Base-by-base conservation (phyloP, 1,139 yeast species). In the Geotrichum aggregatum region DNA sequence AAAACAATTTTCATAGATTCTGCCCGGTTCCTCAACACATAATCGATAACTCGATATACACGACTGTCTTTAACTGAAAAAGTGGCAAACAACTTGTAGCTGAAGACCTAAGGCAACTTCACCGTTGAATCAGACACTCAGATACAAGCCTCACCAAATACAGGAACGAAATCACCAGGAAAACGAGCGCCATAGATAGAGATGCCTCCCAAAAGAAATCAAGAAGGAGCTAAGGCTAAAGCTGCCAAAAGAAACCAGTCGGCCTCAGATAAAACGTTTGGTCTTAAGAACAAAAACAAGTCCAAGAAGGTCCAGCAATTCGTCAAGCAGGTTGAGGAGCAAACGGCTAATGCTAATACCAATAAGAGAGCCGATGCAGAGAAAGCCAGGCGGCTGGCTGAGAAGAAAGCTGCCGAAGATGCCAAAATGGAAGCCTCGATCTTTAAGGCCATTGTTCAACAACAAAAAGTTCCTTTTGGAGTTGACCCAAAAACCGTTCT, bases 401-500 rank as follows among this genome's bases (percentile, higher is more conserved):
- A 89, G 69, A 89, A 86, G 77, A 87, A 84, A 67, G 95, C 96
- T 5, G 86, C 89, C 1, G 98, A 91, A 59, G 84, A 79, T 44
- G 96, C 95, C 49, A 87, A 86, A 67, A 81, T 79, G 51, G 98
- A 91, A 65, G 92, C 96, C 3, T 83, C 88, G 10, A 71, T 91
- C 50, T 79, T 88, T 63, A 86, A 83, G 44, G 72, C 80, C 1
- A 74, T 80, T 6, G 75, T 87, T 50, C 85, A 79, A 52, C 79
- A 76, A 49, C 98, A 88, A 68, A 88, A 88, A 66, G 91, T 92
- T 31, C 96, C 97, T 46, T 91, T 92, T 66, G 98, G 98, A 49
- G 97, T 89, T 56, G 98, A 94, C 71, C 98, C 99, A 52, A 92
- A 92, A 73, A 82, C 95, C 3, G 86, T 94, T 43, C 72, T 92